Conservation (phyloP, 2,329 filamentous ascomycete species). For the Lachnellula hyalina region DNA sequence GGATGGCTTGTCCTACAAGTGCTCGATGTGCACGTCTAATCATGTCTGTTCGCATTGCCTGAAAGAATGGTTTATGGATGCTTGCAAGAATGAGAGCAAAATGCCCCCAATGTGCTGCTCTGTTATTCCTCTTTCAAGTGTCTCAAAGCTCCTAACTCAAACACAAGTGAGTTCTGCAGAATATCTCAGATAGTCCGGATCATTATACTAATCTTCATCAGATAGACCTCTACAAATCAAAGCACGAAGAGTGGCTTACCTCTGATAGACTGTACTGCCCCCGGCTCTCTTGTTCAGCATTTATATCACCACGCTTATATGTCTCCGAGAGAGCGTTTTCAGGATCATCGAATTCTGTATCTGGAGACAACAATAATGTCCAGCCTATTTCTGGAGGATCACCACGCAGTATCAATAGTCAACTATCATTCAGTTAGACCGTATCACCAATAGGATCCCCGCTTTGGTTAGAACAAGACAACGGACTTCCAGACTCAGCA, state of each 20-base stretch:
- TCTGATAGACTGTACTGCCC: conserved; percentile 44
- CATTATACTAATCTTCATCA: conserved; percentile 8
- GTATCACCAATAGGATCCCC: no score
- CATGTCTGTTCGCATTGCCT: conserved; percentile 32
- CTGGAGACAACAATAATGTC: neutral
- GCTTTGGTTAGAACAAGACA: neutral
- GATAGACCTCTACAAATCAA: conserved; percentile 34
- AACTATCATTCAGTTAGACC: no score
- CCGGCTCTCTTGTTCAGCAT: conserved; percentile 41
- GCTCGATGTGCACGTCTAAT: conserved; percentile 1
- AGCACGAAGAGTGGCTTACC: conserved; percentile 44
- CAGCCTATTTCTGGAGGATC: neutral
- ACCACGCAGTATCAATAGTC: neutral
- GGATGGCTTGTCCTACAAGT: conserved; percentile 6
- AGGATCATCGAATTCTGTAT: neutral
- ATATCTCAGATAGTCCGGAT: neutral
- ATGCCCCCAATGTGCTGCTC: conserved; percentile 44
- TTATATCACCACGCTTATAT: conserved; percentile 34
- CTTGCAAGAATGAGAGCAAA: conserved; percentile 33
- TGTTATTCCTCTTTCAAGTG: conserved; percentile 38
- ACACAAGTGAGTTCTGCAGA: conserved; percentile 26
- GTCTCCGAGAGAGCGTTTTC: conserved; percentile 17
- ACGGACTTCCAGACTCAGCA: neutral
- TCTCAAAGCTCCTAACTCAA: conserved; percentile 31
- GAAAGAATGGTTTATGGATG: conserved; percentile 36